A percentile compares a stretch with the other conserved stretches of the same genome.
Evolutionary conservation across 1,284 basidiomycete genomes (phyloP).

Genomic region (Tremellales sp.): DNA sequence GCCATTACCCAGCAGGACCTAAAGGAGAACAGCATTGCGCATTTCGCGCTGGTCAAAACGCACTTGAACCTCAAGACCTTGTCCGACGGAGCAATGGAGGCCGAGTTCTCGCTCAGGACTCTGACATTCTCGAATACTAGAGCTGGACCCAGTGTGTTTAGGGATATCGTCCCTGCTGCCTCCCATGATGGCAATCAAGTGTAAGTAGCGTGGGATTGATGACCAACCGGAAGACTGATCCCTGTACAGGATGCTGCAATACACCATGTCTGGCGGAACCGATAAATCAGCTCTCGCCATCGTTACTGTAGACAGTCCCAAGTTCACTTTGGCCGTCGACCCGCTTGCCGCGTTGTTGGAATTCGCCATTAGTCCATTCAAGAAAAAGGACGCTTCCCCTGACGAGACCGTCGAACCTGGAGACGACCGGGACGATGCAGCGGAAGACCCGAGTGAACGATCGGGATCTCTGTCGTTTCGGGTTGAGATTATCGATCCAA

Average conservation of each 20-base stretch:
- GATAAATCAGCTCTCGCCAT: slow-evolving; percentile 67
- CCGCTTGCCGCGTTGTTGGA: slow-evolving; percentile 83
- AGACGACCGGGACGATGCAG: slow-evolving; percentile 16
- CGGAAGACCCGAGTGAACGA: slow-evolving; percentile 29
- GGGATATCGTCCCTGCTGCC: slow-evolving; percentile 92
- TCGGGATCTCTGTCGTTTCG: slow-evolving; percentile 57
- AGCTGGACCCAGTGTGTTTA: slow-evolving; percentile 76
- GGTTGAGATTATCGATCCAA: slow-evolving; percentile 87
- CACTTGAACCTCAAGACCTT: slow-evolving; percentile 78
- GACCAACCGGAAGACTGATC: too few species aligned
- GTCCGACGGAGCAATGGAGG: slow-evolving; percentile 77
- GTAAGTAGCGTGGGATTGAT: slow-evolving; percentile 24
- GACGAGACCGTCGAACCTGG: slow-evolving; percentile 11
- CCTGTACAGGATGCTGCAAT: slow-evolving; percentile 69
- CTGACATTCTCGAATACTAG: slow-evolving; percentile 89
- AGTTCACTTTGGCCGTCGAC: slow-evolving; percentile 89
- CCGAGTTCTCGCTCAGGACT: slow-evolving; percentile 81
- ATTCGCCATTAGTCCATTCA: slow-evolving; percentile 73
- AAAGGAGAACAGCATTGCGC: slow-evolving; percentile 75
- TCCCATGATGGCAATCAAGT: slow-evolving; percentile 85
- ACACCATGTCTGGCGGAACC: slow-evolving; percentile 64
- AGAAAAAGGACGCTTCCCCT: slow-evolving; percentile 24
- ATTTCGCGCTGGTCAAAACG: slow-evolving; percentile 78
- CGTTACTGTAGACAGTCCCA: slow-evolving; percentile 87
- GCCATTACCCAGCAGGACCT: slow-evolving; percentile 62